A percentile compares a stretch with the other conserved stretches of the same genome.
phyloP scores from a whole-genome alignment of 345 rosid species.

The Rhizophora apiculata region DNA sequence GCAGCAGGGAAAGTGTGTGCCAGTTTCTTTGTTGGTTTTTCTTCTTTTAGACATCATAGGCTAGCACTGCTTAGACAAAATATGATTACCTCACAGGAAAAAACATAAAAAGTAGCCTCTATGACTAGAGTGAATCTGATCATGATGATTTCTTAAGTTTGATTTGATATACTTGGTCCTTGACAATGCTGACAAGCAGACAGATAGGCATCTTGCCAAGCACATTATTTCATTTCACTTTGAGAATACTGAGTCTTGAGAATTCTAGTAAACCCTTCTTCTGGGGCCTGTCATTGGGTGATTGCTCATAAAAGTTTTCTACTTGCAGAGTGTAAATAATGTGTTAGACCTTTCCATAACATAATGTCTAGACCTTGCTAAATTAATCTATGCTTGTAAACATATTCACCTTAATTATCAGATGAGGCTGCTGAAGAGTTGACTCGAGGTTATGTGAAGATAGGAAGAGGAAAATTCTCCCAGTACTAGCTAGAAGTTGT shows the following conservation, averaged over 20 bases:
- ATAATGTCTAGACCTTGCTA: conserved; percentile 55
- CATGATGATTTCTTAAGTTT: conserved; percentile 31
- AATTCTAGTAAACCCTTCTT: conserved; percentile 10
- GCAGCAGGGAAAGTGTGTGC: too few species aligned
- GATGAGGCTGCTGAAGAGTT: conserved; percentile 95
- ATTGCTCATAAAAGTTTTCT: conserved; percentile 4
- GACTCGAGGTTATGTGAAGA: conserved; percentile 80
- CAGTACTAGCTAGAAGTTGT: conserved; percentile 86
- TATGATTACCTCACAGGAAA: too few species aligned
- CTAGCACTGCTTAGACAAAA: too few species aligned
- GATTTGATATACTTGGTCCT: conserved; percentile 93
- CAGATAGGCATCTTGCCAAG: conserved; percentile 85
- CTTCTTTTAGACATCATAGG: too few species aligned
- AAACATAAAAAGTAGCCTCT: background rate
- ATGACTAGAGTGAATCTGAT: background rate
- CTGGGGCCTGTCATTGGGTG: background rate
- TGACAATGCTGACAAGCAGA: conserved; percentile 92
- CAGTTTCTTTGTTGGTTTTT: too few species aligned
- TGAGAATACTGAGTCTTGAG: conserved; percentile 64
- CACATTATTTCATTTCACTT: conserved; percentile 87
- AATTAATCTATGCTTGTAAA: conserved; percentile 72
- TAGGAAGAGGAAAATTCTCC: conserved; percentile 89
- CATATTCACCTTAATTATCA: conserved; percentile 77
- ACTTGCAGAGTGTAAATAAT: conserved; percentile 51
- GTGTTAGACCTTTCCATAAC: conserved; percentile 17